A percentile compares a stretch with the other conserved stretches of the same genome.
These are phyloP conservation scores for Posidonia australis DNA, from an alignment of 106 monocot species.

Conservation along the genomic window DNA sequence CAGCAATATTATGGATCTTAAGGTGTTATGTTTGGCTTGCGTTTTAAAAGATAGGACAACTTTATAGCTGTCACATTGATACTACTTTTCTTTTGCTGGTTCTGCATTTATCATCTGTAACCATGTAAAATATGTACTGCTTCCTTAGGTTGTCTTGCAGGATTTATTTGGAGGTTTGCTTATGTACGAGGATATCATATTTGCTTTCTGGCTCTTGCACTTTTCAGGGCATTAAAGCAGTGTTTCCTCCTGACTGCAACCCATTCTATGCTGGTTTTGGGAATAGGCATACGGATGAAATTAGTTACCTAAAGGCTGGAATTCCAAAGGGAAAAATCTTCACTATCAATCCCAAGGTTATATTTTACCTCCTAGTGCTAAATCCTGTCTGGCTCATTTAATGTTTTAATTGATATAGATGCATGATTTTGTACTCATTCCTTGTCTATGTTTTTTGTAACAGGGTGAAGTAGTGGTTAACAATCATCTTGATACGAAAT, in stretches of 20 bases:
- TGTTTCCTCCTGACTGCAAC: conserved; percentile 75
- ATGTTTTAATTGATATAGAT: background rate
- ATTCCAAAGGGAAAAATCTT: conserved; percentile 87
- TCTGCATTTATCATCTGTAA: background rate
- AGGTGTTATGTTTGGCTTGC: no score
- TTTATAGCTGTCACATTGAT: no score
- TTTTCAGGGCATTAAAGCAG: conserved; percentile 59
- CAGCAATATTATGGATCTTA: no score
- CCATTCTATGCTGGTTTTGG: conserved; percentile 98
- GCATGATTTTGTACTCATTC: background rate
- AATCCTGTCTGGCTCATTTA: background rate
- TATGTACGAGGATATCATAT: background rate
- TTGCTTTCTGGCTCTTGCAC: background rate
- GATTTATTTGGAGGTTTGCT: background rate
- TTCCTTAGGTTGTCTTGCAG: background rate
- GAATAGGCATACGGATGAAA: conserved; percentile 85
- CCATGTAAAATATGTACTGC: background rate
- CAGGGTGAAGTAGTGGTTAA: no score
- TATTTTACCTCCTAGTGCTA: background rate
- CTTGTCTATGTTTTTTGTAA: background rate
- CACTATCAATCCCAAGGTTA: conserved; percentile 88
- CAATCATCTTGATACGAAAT: no score
- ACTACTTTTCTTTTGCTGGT: background rate
- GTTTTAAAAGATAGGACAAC: no score
- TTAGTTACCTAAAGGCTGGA: conserved; percentile 87